Base-by-base conservation (phyloP, 768 basidiomycete genomes). In the Panaeolus cyanescens region DNA sequence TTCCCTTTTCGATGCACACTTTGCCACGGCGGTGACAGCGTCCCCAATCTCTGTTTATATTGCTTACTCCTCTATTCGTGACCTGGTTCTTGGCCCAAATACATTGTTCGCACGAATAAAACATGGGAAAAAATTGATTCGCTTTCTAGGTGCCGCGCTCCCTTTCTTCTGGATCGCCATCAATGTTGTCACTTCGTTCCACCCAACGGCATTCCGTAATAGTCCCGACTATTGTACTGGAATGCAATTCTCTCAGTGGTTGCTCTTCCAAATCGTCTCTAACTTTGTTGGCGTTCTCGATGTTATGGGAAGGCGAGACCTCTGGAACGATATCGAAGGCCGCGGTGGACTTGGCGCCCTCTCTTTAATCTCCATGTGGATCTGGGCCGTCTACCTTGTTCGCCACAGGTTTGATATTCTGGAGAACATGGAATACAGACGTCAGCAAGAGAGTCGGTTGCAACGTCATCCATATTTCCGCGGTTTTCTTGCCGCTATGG, bases 281-380 rank as follows among this genome's bases (percentile, higher is more conserved):
- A 68, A 66, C 31, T 68, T 68, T 57, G 50, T 68, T 13, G 67
- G 67, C 15, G 61, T 68, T 17, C 56, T 68, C 20, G 67, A 68
- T 53, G 61, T 68, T 17, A 68, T 68, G 65, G 67, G 67, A 15
- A 32, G 36, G 30, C 36, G 65, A n/a, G 67, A 68, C 37, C 34
- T 68, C 12, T 65, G 62, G 61, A 55, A 40, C 32, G 67, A 68
- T 50, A 33, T 68, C 15, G 32, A 55, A 53, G 59, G 55, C 2
- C 60, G 67, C 34, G 65, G 65, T 22, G 62, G 67, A 12, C 63
- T 66, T 32, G 67, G 67, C 3, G 56, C 59, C 6, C 28, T 64
- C 5, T 58, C 67, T 5, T 36, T 66, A 4, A 20, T 42, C 9
- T 28, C 55, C 2, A 39, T 68, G 42, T 68, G 67, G 67, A 59